These are phyloP conservation scores for Plasmodium gonderi DNA, from an alignment of 169 alveolate species.

Conservation along the genomic window DNA sequence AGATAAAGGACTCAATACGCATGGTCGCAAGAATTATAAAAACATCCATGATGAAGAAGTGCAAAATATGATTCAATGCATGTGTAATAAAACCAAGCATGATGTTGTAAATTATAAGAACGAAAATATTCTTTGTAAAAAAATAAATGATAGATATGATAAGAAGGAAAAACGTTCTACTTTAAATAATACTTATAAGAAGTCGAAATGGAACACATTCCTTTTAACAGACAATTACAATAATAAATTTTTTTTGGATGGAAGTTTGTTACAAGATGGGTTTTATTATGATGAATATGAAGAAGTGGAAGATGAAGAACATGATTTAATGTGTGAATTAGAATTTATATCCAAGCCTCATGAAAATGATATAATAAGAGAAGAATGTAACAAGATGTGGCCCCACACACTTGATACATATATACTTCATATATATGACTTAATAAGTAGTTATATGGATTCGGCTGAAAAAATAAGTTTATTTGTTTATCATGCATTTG, in stretches of 20 bases:
- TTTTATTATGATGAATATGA: constrained; percentile 3
- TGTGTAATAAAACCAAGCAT: neutral
- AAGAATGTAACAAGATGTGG: constrained; percentile 62
- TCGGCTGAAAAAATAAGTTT: constrained; percentile 69
- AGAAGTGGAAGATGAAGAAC: constrained; percentile 28
- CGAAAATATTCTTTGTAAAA: neutral
- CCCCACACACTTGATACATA: constrained; percentile 55
- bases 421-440: constrained; percentile 67
- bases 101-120: neutral
- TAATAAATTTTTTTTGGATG: neutral
- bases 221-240: neutral
- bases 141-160: neutral
- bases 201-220: neutral
- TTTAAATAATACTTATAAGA: neutral
- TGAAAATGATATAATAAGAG: constrained; percentile 55
- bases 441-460: constrained; percentile 74
- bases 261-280: neutral
- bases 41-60: neutral
- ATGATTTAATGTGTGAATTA: constrained; percentile 47
- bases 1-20: neutral
- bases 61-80: neutral
- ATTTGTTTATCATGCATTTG: constrained; percentile 72
- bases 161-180: neutral
- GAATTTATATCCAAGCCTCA: constrained; percentile 42
- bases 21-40: neutral